Conservation (phyloP, 805 yeast genomes). For the Wickerhamiella spandovensis region DNA sequence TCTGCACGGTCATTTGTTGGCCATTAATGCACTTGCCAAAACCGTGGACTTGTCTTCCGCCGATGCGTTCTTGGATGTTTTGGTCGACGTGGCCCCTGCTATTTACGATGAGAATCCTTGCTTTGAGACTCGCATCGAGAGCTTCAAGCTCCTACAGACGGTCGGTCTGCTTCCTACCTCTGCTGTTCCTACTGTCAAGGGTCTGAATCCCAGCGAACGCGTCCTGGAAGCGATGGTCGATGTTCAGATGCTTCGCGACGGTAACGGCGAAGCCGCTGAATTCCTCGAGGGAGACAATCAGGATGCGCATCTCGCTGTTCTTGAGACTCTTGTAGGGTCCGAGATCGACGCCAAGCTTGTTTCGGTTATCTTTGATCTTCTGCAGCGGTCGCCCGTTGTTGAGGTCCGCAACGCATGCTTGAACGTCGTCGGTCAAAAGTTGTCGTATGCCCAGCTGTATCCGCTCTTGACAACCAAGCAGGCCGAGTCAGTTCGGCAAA, state of each 20-base stretch:
- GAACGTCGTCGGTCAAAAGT: neutral
- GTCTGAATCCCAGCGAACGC: constrained; percentile 6
- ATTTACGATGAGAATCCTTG: constrained; percentile 4
- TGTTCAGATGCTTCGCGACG: neutral
- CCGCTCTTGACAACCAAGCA: neutral
- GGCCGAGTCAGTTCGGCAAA: constrained; percentile 10
- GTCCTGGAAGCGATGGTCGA: constrained; percentile 4
- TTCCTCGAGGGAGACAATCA: constrained; percentile 1
- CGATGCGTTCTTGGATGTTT: neutral
- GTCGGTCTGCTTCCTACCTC: neutral
- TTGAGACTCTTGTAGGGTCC: neutral
- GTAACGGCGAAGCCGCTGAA: neutral
- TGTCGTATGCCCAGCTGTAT: neutral
- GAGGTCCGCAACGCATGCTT: neutral
- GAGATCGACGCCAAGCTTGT: neutral
- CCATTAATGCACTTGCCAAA: constrained; percentile 1
- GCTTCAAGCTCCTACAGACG: constrained; percentile 2
- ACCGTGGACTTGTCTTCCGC: neutral
- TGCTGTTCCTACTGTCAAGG: neutral
- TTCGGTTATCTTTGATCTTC: neutral
- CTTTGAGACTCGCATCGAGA: constrained; percentile 11
- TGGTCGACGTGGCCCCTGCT: neutral
- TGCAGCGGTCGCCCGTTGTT: neutral
- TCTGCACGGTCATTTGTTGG: constrained; percentile 7
- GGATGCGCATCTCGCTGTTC: constrained; percentile 1